Evolutionary conservation across 305 asterid genomes (phyloP).

Genomic region (Fraxinus sp.): DNA sequence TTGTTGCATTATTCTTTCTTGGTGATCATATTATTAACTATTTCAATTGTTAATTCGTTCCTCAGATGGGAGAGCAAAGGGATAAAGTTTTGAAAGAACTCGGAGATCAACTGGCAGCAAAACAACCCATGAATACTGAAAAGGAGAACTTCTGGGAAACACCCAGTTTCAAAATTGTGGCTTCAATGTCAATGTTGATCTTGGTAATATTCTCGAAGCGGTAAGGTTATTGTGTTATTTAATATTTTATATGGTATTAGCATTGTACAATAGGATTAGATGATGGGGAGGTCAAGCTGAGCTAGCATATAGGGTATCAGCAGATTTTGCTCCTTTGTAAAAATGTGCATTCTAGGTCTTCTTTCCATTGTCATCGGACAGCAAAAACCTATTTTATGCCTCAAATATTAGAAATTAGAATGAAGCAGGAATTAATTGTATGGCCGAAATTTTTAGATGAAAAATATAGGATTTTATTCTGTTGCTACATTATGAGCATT

Average conservation of each 20-base stretch:
- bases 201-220: constrained; percentile 73
- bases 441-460: constrained; percentile 12
- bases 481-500: no score
- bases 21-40: neutral
- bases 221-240: constrained; percentile 21
- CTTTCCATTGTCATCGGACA: constrained; percentile 7
- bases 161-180: constrained; percentile 70
- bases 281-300: constrained; percentile 23
- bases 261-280: constrained; percentile 37
- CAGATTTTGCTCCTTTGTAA: constrained; percentile 20
- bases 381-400: constrained; percentile 14
- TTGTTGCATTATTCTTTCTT: neutral
- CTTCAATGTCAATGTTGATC: constrained; percentile 80
- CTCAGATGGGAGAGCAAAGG: constrained; percentile 83
- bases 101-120: constrained; percentile 61
- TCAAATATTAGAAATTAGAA: constrained; percentile 14
- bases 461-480: neutral
- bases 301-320: constrained; percentile 22
- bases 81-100: constrained; percentile 78
- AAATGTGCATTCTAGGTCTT: constrained; percentile 9
- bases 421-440: constrained; percentile 19
- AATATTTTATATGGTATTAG: neutral
- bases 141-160: constrained; percentile 80
- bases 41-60: neutral
- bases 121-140: constrained; percentile 42